These are phyloP conservation scores for Barnettozyma pratensis DNA, from an alignment of 805 yeast genomes.

Conservation along the genomic window DNA sequence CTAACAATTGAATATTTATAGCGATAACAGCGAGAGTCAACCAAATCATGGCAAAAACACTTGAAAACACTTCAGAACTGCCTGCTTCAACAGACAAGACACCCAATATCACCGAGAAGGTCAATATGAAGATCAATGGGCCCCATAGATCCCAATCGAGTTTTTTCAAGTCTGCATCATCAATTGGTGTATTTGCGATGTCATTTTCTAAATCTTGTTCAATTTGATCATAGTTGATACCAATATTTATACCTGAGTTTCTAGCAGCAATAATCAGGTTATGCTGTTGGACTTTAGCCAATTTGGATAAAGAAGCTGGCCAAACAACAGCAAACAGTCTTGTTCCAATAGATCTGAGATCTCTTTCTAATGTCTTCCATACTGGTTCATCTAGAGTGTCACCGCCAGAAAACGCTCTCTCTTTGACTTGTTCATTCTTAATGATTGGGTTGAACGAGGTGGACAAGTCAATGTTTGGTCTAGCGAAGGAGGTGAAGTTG, in stretches of 20 bases:
- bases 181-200: conserved; percentile 20
- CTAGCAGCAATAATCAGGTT: conserved; percentile 25
- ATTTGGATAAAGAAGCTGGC: conserved; percentile 29
- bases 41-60: conserved; percentile 62
- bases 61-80: conserved; percentile 54
- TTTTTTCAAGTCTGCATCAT: conserved; percentile 21
- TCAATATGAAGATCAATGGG: conserved; percentile 57
- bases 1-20: conserved; percentile 57
- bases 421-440: conserved; percentile 24
- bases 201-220: conserved; percentile 26
- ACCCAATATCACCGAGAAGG: conserved; percentile 45
- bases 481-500: conserved; percentile 25
- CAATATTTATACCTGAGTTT: conserved; percentile 27
- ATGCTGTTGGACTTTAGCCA: conserved; percentile 28
- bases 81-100: conserved; percentile 24
- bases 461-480: conserved; percentile 29
- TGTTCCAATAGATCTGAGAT: conserved; percentile 38
- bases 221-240: conserved; percentile 24
- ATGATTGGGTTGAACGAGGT: conserved; percentile 27
- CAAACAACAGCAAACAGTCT: conserved; percentile 39
- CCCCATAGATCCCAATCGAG: conserved; percentile 70
- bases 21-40: conserved; percentile 55
- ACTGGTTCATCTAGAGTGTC: conserved; percentile 74
- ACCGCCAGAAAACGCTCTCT: conserved; percentile 45
- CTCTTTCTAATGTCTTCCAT: conserved; percentile 45